These are phyloP conservation scores for Cystofilobasidium macerans DNA, from an alignment of 768 basidiomycete genomes.

Conservation along the genomic window DNA sequence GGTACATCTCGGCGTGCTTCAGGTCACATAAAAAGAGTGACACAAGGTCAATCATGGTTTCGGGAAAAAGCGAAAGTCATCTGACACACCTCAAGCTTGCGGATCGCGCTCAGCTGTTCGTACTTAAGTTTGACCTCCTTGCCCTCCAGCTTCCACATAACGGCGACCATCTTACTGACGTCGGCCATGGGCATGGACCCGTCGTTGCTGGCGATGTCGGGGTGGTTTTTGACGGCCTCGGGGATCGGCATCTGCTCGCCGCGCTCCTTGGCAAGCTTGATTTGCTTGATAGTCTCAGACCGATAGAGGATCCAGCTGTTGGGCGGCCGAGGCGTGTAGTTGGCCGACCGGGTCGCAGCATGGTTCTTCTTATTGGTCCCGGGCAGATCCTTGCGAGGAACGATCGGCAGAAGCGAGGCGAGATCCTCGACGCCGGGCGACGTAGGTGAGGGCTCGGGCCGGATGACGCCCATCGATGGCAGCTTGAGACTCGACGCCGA, in stretches of 20 bases:
- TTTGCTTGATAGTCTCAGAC: slow-evolving; percentile 47
- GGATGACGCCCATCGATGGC: too few species aligned
- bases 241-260: slow-evolving; percentile 12
- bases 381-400: background rate
- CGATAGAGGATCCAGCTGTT: slow-evolving; percentile 80
- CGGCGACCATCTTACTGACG: slow-evolving; percentile 54
- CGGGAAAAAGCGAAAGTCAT: too few species aligned
- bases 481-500: background rate
- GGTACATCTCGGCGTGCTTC: slow-evolving; percentile 8
- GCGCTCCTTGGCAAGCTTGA: slow-evolving; percentile 30
- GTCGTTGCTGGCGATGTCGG: slow-evolving; percentile 27
- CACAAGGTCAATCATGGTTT: too few species aligned
- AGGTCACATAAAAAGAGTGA: too few species aligned
- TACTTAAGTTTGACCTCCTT: slow-evolving; percentile 43
- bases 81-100: slow-evolving; percentile 38
- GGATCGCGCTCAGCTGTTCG: slow-evolving; percentile 33
- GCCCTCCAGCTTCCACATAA: slow-evolving; percentile 53
- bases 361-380: slow-evolving; percentile 1
- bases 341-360: background rate
- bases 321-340: slow-evolving; percentile 50
- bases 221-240: slow-evolving; percentile 4
- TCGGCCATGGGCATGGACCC: slow-evolving; percentile 46
- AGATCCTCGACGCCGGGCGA: background rate
- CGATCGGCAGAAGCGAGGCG: background rate
- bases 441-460: too few species aligned